Percentiles rank a stretch among this genome's conserved stretches.
Evolutionary conservation across 495 filamentous ascomycete genomes (phyloP).

Genomic region (Aspergillus sparsus): DNA sequence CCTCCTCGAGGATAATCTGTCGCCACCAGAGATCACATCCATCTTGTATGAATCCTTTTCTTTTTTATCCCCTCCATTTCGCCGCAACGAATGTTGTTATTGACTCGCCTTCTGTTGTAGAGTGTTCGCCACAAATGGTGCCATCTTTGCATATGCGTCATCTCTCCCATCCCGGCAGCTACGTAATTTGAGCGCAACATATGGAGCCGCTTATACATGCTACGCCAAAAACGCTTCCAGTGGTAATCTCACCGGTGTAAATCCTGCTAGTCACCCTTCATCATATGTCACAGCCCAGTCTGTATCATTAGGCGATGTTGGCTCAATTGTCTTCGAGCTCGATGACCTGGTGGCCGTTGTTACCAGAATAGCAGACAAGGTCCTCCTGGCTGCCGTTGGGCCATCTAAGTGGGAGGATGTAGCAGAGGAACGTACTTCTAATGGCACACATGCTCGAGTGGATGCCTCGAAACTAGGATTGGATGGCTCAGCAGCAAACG

Average conservation of each 20-base stretch:
- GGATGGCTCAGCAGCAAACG: neutral
- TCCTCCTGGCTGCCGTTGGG: constrained; percentile 47
- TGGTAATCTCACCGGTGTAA: constrained; percentile 50
- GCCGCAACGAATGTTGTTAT: neutral
- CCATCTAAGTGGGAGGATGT: constrained; percentile 34
- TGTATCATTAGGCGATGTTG: constrained; percentile 50
- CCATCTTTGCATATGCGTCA: constrained; percentile 50
- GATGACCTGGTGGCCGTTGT: constrained; percentile 49
- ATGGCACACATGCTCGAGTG: constrained; percentile 2
- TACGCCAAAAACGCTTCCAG: constrained; percentile 49
- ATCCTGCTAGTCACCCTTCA: constrained; percentile 49
- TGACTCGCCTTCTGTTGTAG: constrained; percentile 2
- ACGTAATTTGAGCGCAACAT: constrained; percentile 50
- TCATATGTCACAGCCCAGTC: constrained; percentile 52
- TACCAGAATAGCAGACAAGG: constrained; percentile 49
- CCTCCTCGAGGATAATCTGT: constrained; percentile 50
- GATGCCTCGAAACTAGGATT: neutral
- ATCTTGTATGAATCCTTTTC: constrained; percentile 37
- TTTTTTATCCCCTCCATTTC: neutral
- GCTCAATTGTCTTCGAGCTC: constrained; percentile 52
- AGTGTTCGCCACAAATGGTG: constrained; percentile 50
- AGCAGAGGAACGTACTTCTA: constrained; percentile 16
- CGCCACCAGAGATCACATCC: constrained; percentile 50
- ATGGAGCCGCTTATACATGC: constrained; percentile 51
- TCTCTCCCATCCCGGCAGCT: constrained; percentile 45